Conservation (phyloP, 345 rosid species). For the Isatis tinctoria region DNA sequence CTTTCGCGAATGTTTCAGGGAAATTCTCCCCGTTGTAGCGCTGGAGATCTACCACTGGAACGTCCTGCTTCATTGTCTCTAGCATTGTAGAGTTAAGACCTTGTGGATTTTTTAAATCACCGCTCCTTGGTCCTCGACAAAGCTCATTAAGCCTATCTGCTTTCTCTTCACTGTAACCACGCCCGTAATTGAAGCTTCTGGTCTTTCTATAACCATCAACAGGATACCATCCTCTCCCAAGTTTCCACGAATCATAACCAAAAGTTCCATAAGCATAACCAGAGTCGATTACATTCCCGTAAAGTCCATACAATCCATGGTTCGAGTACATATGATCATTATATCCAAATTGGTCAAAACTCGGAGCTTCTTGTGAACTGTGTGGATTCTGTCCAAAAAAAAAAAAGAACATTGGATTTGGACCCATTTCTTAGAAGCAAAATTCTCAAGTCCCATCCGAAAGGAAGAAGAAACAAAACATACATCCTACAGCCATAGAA, state of each 20-base stretch:
- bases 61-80: constrained; percentile 35
- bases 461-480: neutral
- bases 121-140: constrained; percentile 70
- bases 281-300: constrained; percentile 41
- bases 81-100: constrained; percentile 30
- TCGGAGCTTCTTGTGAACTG: constrained; percentile 41
- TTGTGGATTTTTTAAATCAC: constrained; percentile 44
- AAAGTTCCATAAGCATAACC: constrained; percentile 51
- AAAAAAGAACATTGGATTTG: neutral
- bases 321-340: constrained; percentile 50
- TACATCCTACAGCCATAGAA: neutral
- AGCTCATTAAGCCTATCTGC: constrained; percentile 71
- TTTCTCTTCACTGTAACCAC: constrained; percentile 54
- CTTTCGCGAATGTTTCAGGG: constrained; percentile 46
- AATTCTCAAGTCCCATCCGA: neutral
- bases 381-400: constrained; percentile 38
- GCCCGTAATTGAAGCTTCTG: constrained; percentile 38
- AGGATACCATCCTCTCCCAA: constrained; percentile 56
- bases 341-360: constrained; percentile 42
- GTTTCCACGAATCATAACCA: constrained; percentile 58
- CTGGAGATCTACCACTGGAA: constrained; percentile 34
- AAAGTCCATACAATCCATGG: constrained; percentile 50
- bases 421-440: neutral
- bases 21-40: constrained; percentile 51
- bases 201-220: constrained; percentile 54